Evolutionary conservation across 2,329 filamentous ascomycete species (phyloP).

Genomic region (Delphinella strobiligena): DNA sequence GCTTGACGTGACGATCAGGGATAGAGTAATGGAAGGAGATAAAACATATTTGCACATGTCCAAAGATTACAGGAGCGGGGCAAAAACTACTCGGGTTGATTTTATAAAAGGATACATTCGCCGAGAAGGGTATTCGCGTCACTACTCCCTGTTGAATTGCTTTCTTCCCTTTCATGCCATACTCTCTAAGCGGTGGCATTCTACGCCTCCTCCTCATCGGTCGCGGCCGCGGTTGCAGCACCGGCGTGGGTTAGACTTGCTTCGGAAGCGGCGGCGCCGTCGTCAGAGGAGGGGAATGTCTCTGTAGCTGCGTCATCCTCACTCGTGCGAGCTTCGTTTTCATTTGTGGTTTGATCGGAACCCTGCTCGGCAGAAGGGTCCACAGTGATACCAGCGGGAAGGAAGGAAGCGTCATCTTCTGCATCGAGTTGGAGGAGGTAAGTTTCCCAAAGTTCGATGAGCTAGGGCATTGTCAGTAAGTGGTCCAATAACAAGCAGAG

Average conservation of each 20-base stretch:
- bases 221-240: not conserved
- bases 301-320: not conserved
- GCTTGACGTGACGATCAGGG: too few relatives aligned
- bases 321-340: not conserved
- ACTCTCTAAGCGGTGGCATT: not conserved
- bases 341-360: slow-evolving; percentile 15
- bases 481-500: slow-evolving; percentile 36
- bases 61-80: too few relatives aligned
- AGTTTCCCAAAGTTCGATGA: slow-evolving; percentile 92
- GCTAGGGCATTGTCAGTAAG: slow-evolving; percentile 24
- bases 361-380: slow-evolving; percentile 21
- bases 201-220: not conserved
- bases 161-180: not conserved
- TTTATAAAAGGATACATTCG: too few relatives aligned
- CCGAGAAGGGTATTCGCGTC: not conserved
- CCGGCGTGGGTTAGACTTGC: not conserved
- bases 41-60: too few relatives aligned
- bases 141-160: not conserved
- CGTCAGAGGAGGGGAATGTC: not conserved
- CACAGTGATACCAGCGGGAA: slow-evolving; percentile 11
- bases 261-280: not conserved
- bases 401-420: slow-evolving; percentile 59
- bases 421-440: slow-evolving; percentile 93
- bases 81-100: too few relatives aligned
- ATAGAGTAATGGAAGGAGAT: too few relatives aligned